Conservation (phyloP, 2,329 filamentous ascomycete species). For the Penicillium sp. region DNA sequence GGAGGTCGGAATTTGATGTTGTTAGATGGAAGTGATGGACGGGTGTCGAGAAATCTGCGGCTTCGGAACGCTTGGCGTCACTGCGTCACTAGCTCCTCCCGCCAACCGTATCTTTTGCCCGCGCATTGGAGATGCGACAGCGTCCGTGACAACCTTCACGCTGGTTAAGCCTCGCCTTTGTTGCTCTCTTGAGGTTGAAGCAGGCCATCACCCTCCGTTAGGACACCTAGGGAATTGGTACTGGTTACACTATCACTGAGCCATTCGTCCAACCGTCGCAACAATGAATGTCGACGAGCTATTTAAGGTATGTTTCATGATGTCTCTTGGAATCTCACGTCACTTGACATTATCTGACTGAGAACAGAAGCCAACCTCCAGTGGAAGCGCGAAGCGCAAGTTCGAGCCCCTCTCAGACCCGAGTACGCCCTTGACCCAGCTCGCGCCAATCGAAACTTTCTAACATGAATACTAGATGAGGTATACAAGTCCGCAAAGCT, state of each 20-base stretch:
- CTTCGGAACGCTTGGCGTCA: conserved; percentile 27
- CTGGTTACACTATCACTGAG: background rate
- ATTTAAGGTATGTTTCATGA: conserved; percentile 50
- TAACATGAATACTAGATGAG: conserved; percentile 54
- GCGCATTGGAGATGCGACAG: conserved; percentile 14
- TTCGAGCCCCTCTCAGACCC: conserved; percentile 57
- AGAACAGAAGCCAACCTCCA: conserved; percentile 50
- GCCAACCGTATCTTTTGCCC: conserved; percentile 21
- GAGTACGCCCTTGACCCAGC: conserved; percentile 38
- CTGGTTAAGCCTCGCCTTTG: background rate
- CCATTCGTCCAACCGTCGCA: conserved; percentile 18
- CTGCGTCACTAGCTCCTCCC: conserved; percentile 35
- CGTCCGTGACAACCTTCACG: background rate
- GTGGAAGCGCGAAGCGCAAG: conserved; percentile 58
- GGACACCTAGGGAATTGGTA: background rate
- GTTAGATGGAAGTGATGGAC: conserved; percentile 9
- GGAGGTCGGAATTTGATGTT: conserved; percentile 2
- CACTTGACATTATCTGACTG: conserved; percentile 15
- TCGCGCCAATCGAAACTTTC: conserved; percentile 57
- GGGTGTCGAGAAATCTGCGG: conserved; percentile 37
- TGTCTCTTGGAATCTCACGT: background rate
- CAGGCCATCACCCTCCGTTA: background rate
- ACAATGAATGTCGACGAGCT: conserved; percentile 66
- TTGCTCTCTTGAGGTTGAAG: background rate
- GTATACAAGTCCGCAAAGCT: conserved; percentile 63